Conservation (phyloP, 352 stramenopile genomes). For the Saprolegnia diclina region DNA sequence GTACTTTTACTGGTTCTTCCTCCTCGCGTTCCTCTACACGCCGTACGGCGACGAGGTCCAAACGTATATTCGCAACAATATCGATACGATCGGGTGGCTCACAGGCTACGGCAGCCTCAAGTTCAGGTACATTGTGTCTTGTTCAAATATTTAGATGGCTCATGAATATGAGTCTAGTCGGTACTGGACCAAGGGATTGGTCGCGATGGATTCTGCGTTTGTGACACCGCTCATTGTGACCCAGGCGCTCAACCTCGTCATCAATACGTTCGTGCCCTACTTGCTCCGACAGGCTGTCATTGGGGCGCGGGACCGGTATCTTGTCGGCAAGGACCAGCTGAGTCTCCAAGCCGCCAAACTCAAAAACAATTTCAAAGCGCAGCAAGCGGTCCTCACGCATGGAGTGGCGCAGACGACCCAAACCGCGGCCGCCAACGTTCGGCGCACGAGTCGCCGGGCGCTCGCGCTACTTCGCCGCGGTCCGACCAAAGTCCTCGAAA, state of each 20-base stretch:
- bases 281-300: constrained; percentile 45
- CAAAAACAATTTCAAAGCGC: constrained; percentile 22
- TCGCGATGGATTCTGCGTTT: constrained; percentile 58
- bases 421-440: not conserved
- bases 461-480: not conserved
- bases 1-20: constrained; percentile 70
- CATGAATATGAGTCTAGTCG: constrained; percentile 26
- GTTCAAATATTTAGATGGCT: too few species aligned
- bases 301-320: constrained; percentile 44
- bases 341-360: constrained; percentile 20
- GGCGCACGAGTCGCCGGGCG: not conserved
- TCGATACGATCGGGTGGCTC: constrained; percentile 39
- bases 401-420: constrained; percentile 6
- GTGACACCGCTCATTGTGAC: constrained; percentile 67
- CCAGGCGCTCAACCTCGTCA: constrained; percentile 57
- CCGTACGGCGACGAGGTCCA: constrained; percentile 48
- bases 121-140: constrained; percentile 33
- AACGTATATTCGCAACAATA: constrained; percentile 36
- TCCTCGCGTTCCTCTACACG: constrained; percentile 58
- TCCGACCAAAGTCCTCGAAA: not conserved
- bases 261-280: constrained; percentile 61
- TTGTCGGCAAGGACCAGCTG: constrained; percentile 46
- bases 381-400: constrained; percentile 10
- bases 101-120: constrained; percentile 37
- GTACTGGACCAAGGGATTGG: constrained; percentile 54